Conservation (phyloP, 371 early-diverging fungal genomes). For the Lichtheimia ornata region DNA sequence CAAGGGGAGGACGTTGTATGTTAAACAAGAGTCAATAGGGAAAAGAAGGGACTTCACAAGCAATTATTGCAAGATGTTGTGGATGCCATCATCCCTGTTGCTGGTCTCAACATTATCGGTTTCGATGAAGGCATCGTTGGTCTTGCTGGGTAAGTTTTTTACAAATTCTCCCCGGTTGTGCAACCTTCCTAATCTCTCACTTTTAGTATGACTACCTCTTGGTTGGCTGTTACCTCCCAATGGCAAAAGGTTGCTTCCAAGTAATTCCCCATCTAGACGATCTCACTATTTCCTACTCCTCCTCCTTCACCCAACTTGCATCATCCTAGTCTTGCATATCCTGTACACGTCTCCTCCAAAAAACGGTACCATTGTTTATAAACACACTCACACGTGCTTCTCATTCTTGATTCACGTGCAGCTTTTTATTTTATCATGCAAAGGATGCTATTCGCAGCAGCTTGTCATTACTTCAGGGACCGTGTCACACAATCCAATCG, state of each 20-base stretch:
- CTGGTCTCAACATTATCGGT: conserved; percentile 55
- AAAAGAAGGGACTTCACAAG: conserved; percentile 47
- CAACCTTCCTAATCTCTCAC: neutral
- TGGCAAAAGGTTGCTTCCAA: conserved; percentile 30
- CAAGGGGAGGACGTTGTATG: neutral
- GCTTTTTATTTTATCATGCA: too few relatives aligned
- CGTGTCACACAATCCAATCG: too few relatives aligned
- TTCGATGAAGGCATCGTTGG: conserved; percentile 70
- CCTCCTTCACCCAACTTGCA: too few relatives aligned
- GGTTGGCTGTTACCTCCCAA: conserved; percentile 36
- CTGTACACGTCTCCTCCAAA: too few relatives aligned
- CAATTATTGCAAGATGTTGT: conserved; percentile 64
- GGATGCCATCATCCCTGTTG: conserved; percentile 65
- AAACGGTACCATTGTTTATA: too few relatives aligned
- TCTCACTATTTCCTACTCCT: neutral
- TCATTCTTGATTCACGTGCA: too few relatives aligned
- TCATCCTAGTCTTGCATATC: too few relatives aligned
- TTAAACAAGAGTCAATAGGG: conserved; percentile 31
- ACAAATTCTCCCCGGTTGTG: conserved; percentile 15
- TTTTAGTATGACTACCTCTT: conserved; percentile 36
- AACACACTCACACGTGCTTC: too few relatives aligned
- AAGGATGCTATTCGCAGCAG: too few relatives aligned
- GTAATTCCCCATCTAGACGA: neutral
- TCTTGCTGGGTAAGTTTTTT: conserved; percentile 59
- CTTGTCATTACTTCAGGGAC: too few relatives aligned